Base-by-base conservation (phyloP, 306 rosid genomes). In the Vicia faba region DNA sequence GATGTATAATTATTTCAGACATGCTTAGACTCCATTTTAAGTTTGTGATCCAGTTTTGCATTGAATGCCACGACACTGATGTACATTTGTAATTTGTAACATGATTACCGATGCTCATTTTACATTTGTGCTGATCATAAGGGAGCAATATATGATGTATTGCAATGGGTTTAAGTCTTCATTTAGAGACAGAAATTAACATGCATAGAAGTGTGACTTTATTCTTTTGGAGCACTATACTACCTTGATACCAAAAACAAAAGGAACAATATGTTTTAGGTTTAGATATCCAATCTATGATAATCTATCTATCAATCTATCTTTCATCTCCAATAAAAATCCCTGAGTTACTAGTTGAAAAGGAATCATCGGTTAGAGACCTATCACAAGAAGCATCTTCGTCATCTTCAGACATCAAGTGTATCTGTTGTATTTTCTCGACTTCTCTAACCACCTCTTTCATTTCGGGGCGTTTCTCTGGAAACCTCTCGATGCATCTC, bases 401-500 rank as follows among this genome's bases (percentile, higher is more conserved):
- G 4, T 73, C 82, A 11, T 69, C 91, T 53, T 80, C 86, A 4
- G 79, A 55, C 38, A 64, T 65, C 29, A 53, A 10, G 0, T 61
- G 46, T 4, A 45, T 61, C 11, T 66, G 46, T 13, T 68, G 75
- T 8, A 89, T 81, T 45, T 75, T 79, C 51, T 84, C 92, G 40
- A 89, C 70, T 49, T 83, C 95, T 48, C 68, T 83, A 13, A 78
- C 84, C 23, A 89, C 87, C 62, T 88, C 93, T 5, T 54, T 72
- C 89, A 89, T 88, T 20, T 80, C 78, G 1, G 90, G 98, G 0
- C 97, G 78, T 2, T 83, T 86, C 69, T 86, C 88, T 0, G 91
- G 96, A 14, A 68, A 69, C 61, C 66, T 77, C 51, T 87, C 86
- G 0, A 70, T 81, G 63, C 96, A 92, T 26, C 69, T 83, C 78